phyloP scores from a whole-genome alignment of 2,329 filamentous ascomycete species.

The Trichocomaceae sp. region DNA sequence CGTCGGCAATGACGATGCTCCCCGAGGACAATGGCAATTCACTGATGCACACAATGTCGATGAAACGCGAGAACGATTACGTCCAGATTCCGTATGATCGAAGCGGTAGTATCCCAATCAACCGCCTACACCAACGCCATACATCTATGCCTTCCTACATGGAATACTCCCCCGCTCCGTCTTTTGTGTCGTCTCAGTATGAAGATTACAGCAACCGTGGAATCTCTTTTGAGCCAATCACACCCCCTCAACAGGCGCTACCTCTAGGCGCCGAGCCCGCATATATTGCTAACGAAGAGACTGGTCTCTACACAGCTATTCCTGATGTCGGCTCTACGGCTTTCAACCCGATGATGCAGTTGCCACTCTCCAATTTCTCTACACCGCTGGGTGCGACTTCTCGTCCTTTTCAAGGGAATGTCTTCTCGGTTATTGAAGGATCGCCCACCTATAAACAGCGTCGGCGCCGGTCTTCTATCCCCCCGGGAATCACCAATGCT shows the following conservation, averaged over 20 bases:
- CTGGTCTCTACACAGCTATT: slow-evolving; percentile 89
- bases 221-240: slow-evolving; percentile 93
- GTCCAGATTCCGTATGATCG: slow-evolving; percentile 81
- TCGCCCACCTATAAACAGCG: slow-evolving; percentile 99
- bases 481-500: slow-evolving; percentile 66
- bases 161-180: slow-evolving; percentile 96
- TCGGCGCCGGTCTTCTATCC: slow-evolving; percentile 85
- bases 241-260: slow-evolving; percentile 83
- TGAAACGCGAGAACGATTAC: slow-evolving; percentile 87
- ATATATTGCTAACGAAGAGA: slow-evolving; percentile 97
- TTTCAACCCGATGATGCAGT: slow-evolving; percentile 83
- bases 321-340: slow-evolving; percentile 71
- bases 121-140: slow-evolving; percentile 78
- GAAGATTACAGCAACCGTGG: slow-evolving; percentile 97
- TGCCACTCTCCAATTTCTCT: slow-evolving; percentile 78
- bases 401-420: slow-evolving; percentile 63
- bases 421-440: slow-evolving; percentile 94
- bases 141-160: slow-evolving; percentile 98
- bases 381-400: slow-evolving; percentile 69
- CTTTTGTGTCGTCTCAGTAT: slow-evolving; percentile 96
- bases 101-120: slow-evolving; percentile 66
- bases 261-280: slow-evolving; percentile 79
- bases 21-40: slow-evolving; percentile 59
- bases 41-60: slow-evolving; percentile 66
- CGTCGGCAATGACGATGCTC: slow-evolving; percentile 51